phyloP scores from a whole-genome alignment of 257 asterid species.

The Forsythia suspensa region DNA sequence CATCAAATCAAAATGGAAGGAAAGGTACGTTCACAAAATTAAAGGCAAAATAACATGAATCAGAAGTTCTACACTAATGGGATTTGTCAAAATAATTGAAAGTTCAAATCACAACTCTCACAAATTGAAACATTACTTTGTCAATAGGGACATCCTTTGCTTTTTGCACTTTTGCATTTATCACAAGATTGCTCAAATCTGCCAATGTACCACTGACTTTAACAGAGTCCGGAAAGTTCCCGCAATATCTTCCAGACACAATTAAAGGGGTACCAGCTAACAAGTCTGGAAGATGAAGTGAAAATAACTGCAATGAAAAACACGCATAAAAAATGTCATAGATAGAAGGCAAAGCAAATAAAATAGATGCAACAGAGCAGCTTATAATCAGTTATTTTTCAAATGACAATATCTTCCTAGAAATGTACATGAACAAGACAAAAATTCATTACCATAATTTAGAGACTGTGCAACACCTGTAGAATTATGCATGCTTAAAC shows the following conservation, averaged over 20 bases:
- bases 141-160: constrained; percentile 69
- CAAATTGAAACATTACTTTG: constrained; percentile 47
- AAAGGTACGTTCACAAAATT: background rate
- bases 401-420: background rate
- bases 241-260: constrained; percentile 75
- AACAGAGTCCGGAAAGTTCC: constrained; percentile 60
- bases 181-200: constrained; percentile 47
- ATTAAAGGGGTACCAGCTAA: constrained; percentile 59
- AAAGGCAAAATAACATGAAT: background rate
- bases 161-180: constrained; percentile 53
- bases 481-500: background rate
- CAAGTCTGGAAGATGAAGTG: constrained; percentile 63
- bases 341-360: background rate
- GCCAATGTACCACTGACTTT: constrained; percentile 58
- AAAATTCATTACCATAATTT: background rate
- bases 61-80: background rate
- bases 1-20: background rate
- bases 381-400: background rate
- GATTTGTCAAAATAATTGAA: background rate
- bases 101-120: background rate
- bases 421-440: background rate
- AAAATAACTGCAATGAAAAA: constrained; percentile 60
- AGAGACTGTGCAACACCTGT: background rate
- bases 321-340: background rate
- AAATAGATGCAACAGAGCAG: background rate